These are phyloP conservation scores for Mycocentrospora acerina DNA, from an alignment of 2,329 filamentous ascomycete species.

Conservation along the genomic window DNA sequence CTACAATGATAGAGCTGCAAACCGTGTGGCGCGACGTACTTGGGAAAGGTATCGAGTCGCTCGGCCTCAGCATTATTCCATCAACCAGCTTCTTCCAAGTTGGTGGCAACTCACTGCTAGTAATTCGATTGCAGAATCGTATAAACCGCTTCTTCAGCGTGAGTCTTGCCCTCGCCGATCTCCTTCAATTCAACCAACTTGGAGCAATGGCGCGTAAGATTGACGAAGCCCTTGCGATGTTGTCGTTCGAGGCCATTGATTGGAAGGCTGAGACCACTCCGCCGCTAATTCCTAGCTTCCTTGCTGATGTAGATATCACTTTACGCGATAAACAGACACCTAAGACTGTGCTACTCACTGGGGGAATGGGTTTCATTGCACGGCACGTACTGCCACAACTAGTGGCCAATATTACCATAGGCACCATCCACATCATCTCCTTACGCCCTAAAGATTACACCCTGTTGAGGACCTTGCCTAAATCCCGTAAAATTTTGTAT, in stretches of 20 bases:
- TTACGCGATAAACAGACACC: conserved; percentile 5
- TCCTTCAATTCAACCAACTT: conserved; percentile 45
- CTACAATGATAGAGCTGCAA: conserved; percentile 1
- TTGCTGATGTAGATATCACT: no score
- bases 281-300: no score
- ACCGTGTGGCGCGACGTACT: no score
- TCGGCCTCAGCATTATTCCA: conserved; percentile 2
- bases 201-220: conserved; percentile 40
- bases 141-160: conserved; percentile 40
- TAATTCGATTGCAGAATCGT: conserved; percentile 42
- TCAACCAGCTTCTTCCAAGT: conserved; percentile 46
- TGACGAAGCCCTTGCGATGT: conserved; percentile 1
- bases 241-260: conserved; percentile 33
- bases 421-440: conserved; percentile 17
- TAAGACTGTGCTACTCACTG: conserved; percentile 11
- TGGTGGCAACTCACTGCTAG: conserved; percentile 47
- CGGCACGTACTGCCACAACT: conserved; percentile 29
- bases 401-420: background rate
- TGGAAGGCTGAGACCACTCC: conserved; percentile 46
- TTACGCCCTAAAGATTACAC: conserved; percentile 19
- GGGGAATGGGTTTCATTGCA: conserved; percentile 11
- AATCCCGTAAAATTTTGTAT: background rate
- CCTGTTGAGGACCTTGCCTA: background rate
- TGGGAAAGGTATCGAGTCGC: conserved; percentile 13
- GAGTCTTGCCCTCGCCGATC: conserved; percentile 34